Evolutionary conservation across 371 early-diverging fungal genomes (phyloP).

Genomic region (Mortierella sp.): DNA sequence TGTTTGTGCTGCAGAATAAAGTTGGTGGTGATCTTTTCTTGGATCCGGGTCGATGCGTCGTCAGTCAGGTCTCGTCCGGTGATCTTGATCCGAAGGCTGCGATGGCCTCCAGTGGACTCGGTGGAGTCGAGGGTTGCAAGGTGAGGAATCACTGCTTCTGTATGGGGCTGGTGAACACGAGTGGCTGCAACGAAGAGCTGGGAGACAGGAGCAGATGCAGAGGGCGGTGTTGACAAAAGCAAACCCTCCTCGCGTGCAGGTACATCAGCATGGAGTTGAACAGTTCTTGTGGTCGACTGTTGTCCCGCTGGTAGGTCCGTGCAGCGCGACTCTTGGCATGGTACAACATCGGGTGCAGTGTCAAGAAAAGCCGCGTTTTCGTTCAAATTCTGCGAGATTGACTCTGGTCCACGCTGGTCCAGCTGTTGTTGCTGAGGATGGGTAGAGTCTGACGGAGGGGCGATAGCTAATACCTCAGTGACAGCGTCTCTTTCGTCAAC

Average conservation of each 20-base stretch:
- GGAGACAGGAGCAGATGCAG: not conserved
- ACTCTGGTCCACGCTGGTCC: not conserved
- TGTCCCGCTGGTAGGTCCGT: not conserved
- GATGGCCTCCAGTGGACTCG: not conserved
- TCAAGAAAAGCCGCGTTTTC: not conserved
- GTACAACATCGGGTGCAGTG: not conserved
- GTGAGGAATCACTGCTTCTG: not conserved
- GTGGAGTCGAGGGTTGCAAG: not conserved
- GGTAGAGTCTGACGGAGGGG: not conserved
- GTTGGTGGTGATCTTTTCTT: constrained; percentile 7
- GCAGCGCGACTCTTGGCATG: constrained; percentile 7
- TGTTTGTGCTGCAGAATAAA: constrained; percentile 3
- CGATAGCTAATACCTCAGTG: not conserved
- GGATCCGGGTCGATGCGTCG: not conserved
- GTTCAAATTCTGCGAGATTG: too few relatives aligned
- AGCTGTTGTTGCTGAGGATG: not conserved
- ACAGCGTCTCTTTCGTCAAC: not conserved
- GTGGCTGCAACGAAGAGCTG: not conserved
- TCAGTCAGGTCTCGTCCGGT: not conserved
- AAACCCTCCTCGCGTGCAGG: not conserved
- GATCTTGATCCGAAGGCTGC: not conserved
- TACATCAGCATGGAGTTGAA: not conserved
- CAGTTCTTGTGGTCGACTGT: not conserved
- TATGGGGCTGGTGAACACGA: not conserved
- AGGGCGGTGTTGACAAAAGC: not conserved